Percentiles rank a stretch among this genome's conserved stretches.
These are phyloP conservation scores for Plasmodium adleri DNA, from an alignment of 169 alveolate genomes.

Conservation along the genomic window DNA sequence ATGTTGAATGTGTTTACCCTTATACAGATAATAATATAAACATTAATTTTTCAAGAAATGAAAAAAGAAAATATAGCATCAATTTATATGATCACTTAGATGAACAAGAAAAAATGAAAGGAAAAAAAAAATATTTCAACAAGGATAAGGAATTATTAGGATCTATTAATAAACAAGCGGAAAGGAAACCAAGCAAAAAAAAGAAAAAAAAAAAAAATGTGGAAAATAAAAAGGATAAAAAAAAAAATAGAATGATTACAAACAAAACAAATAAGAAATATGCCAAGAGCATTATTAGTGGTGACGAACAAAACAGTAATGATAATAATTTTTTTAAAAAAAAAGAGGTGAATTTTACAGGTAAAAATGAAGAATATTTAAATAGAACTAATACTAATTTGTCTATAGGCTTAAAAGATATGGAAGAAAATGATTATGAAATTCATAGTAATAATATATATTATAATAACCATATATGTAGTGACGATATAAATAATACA, in stretches of 20 bases:
- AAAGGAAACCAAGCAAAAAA: not conserved
- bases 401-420: not conserved
- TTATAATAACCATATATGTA: not conserved
- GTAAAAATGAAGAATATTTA: not conserved
- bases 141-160: conserved; percentile 8
- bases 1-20: no score
- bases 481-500: not conserved
- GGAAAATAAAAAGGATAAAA: not conserved
- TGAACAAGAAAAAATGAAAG: not conserved
- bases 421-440: not conserved
- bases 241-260: not conserved
- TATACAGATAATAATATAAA: no score
- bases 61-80: not conserved
- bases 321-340: conserved; percentile 29
- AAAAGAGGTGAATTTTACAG: conserved; percentile 46
- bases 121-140: not conserved
- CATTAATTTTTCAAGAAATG: no score
- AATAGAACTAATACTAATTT: not conserved
- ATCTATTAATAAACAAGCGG: not conserved
- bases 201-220: conserved; percentile 21
- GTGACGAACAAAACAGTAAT: not conserved
- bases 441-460: not conserved
- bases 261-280: no score
- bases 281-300: no score
- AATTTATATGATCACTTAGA: not conserved